Percentiles rank a stretch among this genome's conserved stretches.
phyloP scores from a whole-genome alignment of 2,329 filamentous ascomycete species.

The Chrysosporium keratinophilum region DNA sequence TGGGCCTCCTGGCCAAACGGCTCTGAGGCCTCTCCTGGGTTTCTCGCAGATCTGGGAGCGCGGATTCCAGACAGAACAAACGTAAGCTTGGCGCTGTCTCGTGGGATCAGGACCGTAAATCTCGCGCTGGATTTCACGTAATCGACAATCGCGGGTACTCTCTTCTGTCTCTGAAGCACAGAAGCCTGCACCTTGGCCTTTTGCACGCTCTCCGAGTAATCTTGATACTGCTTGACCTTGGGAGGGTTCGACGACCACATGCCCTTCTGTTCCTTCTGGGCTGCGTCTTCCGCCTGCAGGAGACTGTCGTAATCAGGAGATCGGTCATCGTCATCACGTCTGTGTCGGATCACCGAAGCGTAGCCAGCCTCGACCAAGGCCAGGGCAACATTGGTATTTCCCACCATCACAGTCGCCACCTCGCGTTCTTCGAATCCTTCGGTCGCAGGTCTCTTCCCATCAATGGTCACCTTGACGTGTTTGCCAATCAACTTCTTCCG shows the following conservation, averaged over 20 bases:
- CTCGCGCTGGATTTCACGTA: constrained; percentile 96
- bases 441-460: constrained; percentile 78
- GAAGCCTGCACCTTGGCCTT: constrained; percentile 92
- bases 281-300: constrained; percentile 41
- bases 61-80: constrained; percentile 90
- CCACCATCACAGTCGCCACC: constrained; percentile 75
- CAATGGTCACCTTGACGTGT: constrained; percentile 77
- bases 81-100: constrained; percentile 88
- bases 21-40: constrained; percentile 70
- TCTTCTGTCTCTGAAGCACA: constrained; percentile 79
- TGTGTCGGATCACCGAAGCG: constrained; percentile 86
- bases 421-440: constrained; percentile 92
- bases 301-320: constrained; percentile 77
- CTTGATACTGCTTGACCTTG: constrained; percentile 69
- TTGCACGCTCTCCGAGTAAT: constrained; percentile 84
- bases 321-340: constrained; percentile 86
- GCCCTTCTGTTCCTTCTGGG: constrained; percentile 80
- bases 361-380: constrained; percentile 84
- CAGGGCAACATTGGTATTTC: constrained; percentile 78
- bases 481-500: constrained; percentile 93
- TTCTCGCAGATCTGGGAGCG: constrained; percentile 74
- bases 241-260: constrained; percentile 90
- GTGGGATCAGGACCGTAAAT: constrained; percentile 83
- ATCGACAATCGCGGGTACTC: constrained; percentile 85
- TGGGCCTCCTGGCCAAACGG: constrained; percentile 92